Percentiles rank a stretch among this genome's conserved stretches.
Conservation (phyloP, 495 filamentous ascomycete species). For the Mytilinidion resinicola region DNA sequence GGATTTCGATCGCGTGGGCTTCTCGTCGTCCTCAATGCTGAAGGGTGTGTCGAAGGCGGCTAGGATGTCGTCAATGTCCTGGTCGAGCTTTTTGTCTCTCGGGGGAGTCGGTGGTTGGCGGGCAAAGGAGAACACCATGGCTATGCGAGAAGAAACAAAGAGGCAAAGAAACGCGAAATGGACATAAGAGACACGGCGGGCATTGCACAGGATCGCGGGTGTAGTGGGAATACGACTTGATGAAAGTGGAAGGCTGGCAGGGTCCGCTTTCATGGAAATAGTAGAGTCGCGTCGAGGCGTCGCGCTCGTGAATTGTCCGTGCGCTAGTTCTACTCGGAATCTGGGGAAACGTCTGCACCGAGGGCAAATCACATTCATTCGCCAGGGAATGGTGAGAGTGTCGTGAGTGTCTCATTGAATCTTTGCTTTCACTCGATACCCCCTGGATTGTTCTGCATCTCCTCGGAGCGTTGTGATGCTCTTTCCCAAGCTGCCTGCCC, state of each 20-base stretch:
- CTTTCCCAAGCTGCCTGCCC: too few relatives aligned
- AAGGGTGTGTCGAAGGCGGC: constrained; percentile 34
- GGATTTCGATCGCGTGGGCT: background rate
- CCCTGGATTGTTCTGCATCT: too few relatives aligned
- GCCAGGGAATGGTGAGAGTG: too few relatives aligned
- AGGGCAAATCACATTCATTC: too few relatives aligned
- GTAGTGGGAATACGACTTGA: background rate
- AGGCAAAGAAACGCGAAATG: constrained; percentile 4
- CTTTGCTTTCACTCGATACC: too few relatives aligned
- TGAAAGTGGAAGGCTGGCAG: constrained; percentile 4
- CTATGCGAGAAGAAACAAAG: constrained; percentile 24
- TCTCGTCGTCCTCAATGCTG: constrained; percentile 3
- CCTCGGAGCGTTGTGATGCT: too few relatives aligned
- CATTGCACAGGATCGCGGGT: background rate
- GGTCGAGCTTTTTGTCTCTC: constrained; percentile 43
- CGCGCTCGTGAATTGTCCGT: constrained; percentile 3
- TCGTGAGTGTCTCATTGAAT: too few relatives aligned
- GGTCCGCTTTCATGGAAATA: background rate
- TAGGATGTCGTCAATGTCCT: constrained; percentile 29
- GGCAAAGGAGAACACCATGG: constrained; percentile 38
- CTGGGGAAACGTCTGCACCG: too few relatives aligned
- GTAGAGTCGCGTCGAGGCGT: background rate
- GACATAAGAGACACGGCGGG: background rate
- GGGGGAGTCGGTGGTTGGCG: constrained; percentile 57
- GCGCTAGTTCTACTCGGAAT: background rate